Percentiles rank a stretch among this genome's conserved stretches.
phyloP scores from a whole-genome alignment of 768 basidiomycete species.

The Suillus clintonianus region DNA sequence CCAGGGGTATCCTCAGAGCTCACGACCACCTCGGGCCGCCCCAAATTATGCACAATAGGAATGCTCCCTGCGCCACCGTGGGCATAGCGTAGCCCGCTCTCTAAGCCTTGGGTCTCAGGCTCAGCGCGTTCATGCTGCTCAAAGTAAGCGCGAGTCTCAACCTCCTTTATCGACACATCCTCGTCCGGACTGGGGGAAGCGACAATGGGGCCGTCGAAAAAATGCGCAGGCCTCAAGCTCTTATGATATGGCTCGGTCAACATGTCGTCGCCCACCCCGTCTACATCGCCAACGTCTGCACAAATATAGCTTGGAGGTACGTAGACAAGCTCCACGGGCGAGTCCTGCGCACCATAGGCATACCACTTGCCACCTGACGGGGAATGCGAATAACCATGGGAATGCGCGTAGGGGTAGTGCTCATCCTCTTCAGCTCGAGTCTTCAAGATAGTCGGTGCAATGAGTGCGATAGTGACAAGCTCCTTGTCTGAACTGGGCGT shows the following conservation, averaged over 20 bases:
- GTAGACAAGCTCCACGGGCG: conserved; percentile 72
- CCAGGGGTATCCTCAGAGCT: conserved; percentile 35
- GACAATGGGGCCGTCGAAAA: conserved; percentile 13
- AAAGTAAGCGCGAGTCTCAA: conserved; percentile 10
- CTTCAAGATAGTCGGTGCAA: conserved; percentile 86
- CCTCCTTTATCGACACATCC: conserved; percentile 3
- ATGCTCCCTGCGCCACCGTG: conserved; percentile 19
- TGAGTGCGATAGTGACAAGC: conserved; percentile 69
- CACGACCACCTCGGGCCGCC: conserved; percentile 35
- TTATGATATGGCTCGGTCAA: conserved; percentile 20
- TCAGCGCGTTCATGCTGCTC: conserved; percentile 20
- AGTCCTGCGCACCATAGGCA: conserved; percentile 36
- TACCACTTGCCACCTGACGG: conserved; percentile 11
- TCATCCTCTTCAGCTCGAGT: conserved; percentile 57
- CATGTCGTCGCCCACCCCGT: conserved; percentile 20
- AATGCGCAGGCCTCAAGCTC: conserved; percentile 13
- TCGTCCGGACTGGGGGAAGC: conserved; percentile 7
- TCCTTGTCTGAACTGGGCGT: conserved; percentile 44
- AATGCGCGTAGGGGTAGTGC: conserved; percentile 10
- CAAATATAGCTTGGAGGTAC: conserved; percentile 51
- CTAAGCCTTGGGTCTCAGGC: conserved; percentile 14
- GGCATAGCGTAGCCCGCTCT: conserved; percentile 13
- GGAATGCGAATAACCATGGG: conserved; percentile 14
- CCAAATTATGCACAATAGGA: conserved; percentile 7
- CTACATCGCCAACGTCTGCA: conserved; percentile 15